These are phyloP conservation scores for Leishmania mexicana DNA, from an alignment of 208 protist species.

Conservation along the genomic window DNA sequence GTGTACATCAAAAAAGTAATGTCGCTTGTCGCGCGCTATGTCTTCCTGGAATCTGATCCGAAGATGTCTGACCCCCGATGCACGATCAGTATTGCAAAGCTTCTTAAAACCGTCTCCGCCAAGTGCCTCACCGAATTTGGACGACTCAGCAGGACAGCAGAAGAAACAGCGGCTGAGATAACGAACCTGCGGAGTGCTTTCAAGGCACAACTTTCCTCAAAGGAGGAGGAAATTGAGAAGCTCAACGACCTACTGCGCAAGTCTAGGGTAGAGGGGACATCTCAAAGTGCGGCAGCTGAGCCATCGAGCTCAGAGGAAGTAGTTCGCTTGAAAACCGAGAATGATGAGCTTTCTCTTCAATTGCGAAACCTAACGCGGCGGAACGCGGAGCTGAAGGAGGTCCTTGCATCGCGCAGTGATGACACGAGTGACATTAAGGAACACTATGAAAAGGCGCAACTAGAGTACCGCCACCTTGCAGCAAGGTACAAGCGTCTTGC, in stretches of 20 bases:
- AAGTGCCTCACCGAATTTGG: slow-evolving; percentile 47
- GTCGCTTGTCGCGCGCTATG: slow-evolving; percentile 49
- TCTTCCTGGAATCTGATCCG: slow-evolving; percentile 53
- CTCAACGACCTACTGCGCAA: slow-evolving; percentile 14
- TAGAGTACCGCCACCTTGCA: slow-evolving; percentile 85
- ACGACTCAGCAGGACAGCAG: slow-evolving; percentile 23
- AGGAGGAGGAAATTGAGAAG: slow-evolving; percentile 26
- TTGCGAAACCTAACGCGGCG: slow-evolving; percentile 32
- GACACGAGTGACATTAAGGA: slow-evolving; percentile 45
- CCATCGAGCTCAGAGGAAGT: slow-evolving; percentile 25
- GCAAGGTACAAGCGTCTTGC: slow-evolving; percentile 54
- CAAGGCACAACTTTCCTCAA: slow-evolving; percentile 18
- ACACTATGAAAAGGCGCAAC: slow-evolving; percentile 68
- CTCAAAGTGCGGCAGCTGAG: slow-evolving; percentile 1
- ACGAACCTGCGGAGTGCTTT: slow-evolving; percentile 23
- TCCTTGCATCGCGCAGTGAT: slow-evolving; percentile 37
- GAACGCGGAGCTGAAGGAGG: slow-evolving; percentile 55
- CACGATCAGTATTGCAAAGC: slow-evolving; percentile 50
- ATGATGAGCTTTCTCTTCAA: slow-evolving; percentile 41
- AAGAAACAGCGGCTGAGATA: slow-evolving; percentile 16
- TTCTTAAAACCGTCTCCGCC: slow-evolving; percentile 61
- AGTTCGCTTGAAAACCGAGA: slow-evolving; percentile 32
- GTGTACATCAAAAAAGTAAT: slow-evolving; percentile 69
- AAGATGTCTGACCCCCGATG: slow-evolving; percentile 67
- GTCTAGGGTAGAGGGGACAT: neutral